These are phyloP conservation scores for Penicillium sp. DNA, from an alignment of 2,329 filamentous ascomycete species.

Conservation along the genomic window DNA sequence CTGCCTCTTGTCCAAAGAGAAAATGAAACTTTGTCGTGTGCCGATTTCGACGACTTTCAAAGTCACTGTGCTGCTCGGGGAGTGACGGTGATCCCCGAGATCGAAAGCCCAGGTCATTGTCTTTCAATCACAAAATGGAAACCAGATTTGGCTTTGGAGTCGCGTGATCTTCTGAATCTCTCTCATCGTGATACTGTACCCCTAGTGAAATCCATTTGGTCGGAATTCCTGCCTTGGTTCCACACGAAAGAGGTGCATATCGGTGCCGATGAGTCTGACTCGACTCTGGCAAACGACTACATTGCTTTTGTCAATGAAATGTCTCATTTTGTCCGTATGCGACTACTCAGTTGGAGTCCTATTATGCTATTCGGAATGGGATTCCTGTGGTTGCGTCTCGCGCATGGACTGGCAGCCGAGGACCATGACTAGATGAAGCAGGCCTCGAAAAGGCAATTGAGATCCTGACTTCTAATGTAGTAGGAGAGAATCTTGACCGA, in stretches of 20 bases:
- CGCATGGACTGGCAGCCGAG: conserved; percentile 60
- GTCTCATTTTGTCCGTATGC: conserved; percentile 57
- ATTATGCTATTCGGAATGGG: conserved; percentile 58
- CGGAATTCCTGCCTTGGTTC: conserved; percentile 63
- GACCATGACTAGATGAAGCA: conserved; percentile 46
- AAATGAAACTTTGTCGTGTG: conserved; percentile 62
- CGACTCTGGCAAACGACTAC: conserved; percentile 55
- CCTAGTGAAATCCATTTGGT: conserved; percentile 61
- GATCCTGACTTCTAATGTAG: conserved; percentile 50
- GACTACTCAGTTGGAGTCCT: conserved; percentile 58
- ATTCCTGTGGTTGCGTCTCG: conserved; percentile 60
- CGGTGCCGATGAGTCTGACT: conserved; percentile 62
- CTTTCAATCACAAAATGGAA: conserved; percentile 65
- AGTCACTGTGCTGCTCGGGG: conserved; percentile 59
- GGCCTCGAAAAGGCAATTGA: conserved; percentile 50
- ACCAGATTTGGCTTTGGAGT: conserved; percentile 59
- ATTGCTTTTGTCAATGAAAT: conserved; percentile 61
- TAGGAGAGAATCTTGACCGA: conserved; percentile 58
- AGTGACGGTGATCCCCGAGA: conserved; percentile 65
- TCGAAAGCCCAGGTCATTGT: conserved; percentile 65
- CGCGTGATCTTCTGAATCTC: conserved; percentile 61
- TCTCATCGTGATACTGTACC: conserved; percentile 62
- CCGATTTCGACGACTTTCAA: conserved; percentile 61
- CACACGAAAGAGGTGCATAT: conserved; percentile 62
- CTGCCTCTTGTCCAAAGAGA: conserved; percentile 56